Evolutionary conservation across 1,284 basidiomycete genomes (phyloP).

Genomic region (Cutaneotrichosporon curvatum): DNA sequence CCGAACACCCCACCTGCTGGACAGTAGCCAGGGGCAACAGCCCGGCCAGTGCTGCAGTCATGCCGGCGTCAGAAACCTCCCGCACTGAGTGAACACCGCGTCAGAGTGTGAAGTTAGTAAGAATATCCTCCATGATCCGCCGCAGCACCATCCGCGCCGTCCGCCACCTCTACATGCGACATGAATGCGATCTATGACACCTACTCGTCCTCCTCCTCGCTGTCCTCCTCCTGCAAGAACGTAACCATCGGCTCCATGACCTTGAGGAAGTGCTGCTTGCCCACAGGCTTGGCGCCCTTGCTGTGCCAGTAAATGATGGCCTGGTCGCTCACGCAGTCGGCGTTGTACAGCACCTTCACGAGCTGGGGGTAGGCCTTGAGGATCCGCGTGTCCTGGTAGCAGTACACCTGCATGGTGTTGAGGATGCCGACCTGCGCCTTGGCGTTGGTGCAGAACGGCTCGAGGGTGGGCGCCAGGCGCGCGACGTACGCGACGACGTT

Average conservation of each 20-base stretch:
- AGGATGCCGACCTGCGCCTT: constrained; percentile 87
- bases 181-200: not conserved
- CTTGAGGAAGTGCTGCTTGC: constrained; percentile 89
- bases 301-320: constrained; percentile 96
- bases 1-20: no score
- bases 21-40: no score
- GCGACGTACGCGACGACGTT: constrained; percentile 75
- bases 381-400: constrained; percentile 87
- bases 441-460: constrained; percentile 75
- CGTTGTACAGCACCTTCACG: constrained; percentile 90
- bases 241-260: constrained; percentile 81
- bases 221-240: constrained; percentile 44
- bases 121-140: no score
- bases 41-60: no score
- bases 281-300: constrained; percentile 91
- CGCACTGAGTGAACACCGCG: no score
- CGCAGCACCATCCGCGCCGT: no score
- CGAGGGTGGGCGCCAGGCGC: constrained; percentile 72
- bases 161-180: not conserved
- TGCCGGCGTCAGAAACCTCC: no score
- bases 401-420: constrained; percentile 87
- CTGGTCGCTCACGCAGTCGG: constrained; percentile 87
- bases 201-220: constrained; percentile 35
- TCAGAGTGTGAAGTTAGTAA: no score
- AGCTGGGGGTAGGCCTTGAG: constrained; percentile 91